Conservation (phyloP, 1,139 yeast genomes). For the Blastobotrys malaysiensis region DNA sequence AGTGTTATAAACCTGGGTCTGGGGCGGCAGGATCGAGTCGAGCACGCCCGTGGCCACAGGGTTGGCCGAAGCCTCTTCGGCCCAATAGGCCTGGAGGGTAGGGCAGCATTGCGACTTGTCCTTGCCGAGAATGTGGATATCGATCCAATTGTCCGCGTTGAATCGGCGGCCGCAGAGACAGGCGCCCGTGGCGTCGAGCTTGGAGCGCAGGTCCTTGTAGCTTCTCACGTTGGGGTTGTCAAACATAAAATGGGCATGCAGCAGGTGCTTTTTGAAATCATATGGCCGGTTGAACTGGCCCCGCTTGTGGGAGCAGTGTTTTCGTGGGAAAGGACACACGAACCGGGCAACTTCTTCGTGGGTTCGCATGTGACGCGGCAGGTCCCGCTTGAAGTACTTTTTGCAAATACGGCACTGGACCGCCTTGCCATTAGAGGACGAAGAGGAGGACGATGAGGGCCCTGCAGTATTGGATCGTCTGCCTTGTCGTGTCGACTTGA, state of each 20-base stretch:
- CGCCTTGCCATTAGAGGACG: not conserved
- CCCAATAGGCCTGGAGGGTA: conserved; percentile 16
- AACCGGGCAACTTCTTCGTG: conserved; percentile 57
- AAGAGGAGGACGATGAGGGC: not conserved
- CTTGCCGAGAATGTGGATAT: conserved; percentile 44
- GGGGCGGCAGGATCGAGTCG: not conserved
- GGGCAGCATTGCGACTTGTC: conserved; percentile 9
- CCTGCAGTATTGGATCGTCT: not conserved
- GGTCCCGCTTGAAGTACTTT: conserved; percentile 53
- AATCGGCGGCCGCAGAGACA: conserved; percentile 54
- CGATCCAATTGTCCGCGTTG: conserved; percentile 53
- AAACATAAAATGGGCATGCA: conserved; percentile 57
- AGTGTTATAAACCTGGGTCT: not conserved
- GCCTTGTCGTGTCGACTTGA: not conserved
- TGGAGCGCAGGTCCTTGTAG: conserved; percentile 50
- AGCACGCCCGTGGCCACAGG: not conserved
- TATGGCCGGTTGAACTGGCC: conserved; percentile 65
- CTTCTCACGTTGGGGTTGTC: conserved; percentile 43
- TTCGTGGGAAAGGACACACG: conserved; percentile 53
- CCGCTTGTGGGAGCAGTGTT: conserved; percentile 53
- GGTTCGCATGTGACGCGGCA: conserved; percentile 60
- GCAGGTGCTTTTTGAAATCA: conserved; percentile 61
- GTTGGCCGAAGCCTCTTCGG: not conserved
- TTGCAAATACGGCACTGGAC: conserved; percentile 50
- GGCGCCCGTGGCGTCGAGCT: conserved; percentile 47